Evolutionary conservation across 805 yeast species (phyloP).

Genomic region (Lachancea dasiensis): DNA sequence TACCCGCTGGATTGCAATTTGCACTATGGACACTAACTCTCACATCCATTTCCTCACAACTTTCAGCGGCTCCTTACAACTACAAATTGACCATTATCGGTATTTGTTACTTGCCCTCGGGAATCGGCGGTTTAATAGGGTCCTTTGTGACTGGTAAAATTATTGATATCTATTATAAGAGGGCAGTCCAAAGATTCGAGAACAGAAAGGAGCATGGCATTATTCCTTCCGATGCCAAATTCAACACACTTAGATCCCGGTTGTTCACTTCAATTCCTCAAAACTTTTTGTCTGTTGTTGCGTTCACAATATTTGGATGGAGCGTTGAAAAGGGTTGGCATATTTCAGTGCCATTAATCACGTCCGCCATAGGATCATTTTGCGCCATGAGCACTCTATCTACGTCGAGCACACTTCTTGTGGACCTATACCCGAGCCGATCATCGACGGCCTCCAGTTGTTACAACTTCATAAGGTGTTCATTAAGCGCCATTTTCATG

Average conservation of each 20-base stretch:
- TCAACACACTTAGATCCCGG: slow-evolving; percentile 51
- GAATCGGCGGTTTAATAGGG: slow-evolving; percentile 60
- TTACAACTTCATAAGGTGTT: slow-evolving; percentile 65
- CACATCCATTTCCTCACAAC: slow-evolving; percentile 53
- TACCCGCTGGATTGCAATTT: slow-evolving; percentile 58
- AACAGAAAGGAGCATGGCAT: slow-evolving; percentile 21
- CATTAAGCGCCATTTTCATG: slow-evolving; percentile 58
- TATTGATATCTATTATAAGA: slow-evolving; percentile 45
- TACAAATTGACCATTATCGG: slow-evolving; percentile 56
- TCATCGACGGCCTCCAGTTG: slow-evolving; percentile 71
- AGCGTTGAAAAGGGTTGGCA: slow-evolving; percentile 46
- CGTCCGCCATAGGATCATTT: slow-evolving; percentile 51
- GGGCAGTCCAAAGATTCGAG: slow-evolving; percentile 23
- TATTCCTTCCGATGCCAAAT: slow-evolving; percentile 29
- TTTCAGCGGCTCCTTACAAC: slow-evolving; percentile 43
- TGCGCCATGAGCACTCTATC: slow-evolving; percentile 52
- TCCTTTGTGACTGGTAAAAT: slow-evolving; percentile 53
- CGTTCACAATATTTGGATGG: slow-evolving; percentile 66
- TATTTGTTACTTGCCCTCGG: slow-evolving; percentile 66
- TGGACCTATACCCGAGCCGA: slow-evolving; percentile 64
- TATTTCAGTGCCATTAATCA: slow-evolving; percentile 50
- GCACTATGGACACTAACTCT: slow-evolving; percentile 65
- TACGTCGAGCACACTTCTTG: slow-evolving; percentile 56
- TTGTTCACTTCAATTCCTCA: slow-evolving; percentile 43
- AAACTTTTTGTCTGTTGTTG: slow-evolving; percentile 34